Base-by-base conservation (phyloP, 176 grass and related monocot genomes). In the Hordeum marinum region DNA sequence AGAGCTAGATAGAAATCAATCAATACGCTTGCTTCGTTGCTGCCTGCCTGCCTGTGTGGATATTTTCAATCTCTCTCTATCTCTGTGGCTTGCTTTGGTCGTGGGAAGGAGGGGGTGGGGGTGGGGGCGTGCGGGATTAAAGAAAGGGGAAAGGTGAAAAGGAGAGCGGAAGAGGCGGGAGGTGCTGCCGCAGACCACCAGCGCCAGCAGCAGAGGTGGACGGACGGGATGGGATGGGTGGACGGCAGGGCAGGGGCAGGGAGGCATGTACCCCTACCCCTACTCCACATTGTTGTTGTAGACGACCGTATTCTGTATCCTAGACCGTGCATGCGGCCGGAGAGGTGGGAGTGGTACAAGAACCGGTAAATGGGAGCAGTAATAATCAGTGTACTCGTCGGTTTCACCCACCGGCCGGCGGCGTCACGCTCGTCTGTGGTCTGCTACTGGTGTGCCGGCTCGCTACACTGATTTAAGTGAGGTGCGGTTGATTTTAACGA, bases 101-200 rank as follows among this genome's bases (percentile, higher is more conserved):
- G 29, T 50, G 37, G 79, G 43, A 58, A 25, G 59, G 58, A 31
- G 9, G 76, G 84, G 43, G 57, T 43, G 54, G 63, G 23, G 1
- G 21, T 1, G 45, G 23, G 32, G 50, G 80, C 48, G 80, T 58
- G 74, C 18, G 62, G 60, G 72, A 35, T 78, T 31, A 63, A 77
- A 77, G 62, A 71, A 46, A 9, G 57, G 79, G 55, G 35, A 46
- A 57, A 75, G 64, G 62, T 60, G 48, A 85, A 84, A 83, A 81
- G 2, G 80, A 80, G 75, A 92, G 91, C 87, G 91, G 57, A 85
- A 76, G 87, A 85, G 74, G 78, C 88, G 87, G 86, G 87, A 86
- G 90, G 9, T 54, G 68, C 4, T 20, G 50, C 2, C 39, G 68
- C 68, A 14, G 68, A 42, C 67, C 50, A 25, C 72, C 48, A 54